Conservation (phyloP, 2,329 filamentous ascomycete genomes). For the Cercospora zeina region DNA sequence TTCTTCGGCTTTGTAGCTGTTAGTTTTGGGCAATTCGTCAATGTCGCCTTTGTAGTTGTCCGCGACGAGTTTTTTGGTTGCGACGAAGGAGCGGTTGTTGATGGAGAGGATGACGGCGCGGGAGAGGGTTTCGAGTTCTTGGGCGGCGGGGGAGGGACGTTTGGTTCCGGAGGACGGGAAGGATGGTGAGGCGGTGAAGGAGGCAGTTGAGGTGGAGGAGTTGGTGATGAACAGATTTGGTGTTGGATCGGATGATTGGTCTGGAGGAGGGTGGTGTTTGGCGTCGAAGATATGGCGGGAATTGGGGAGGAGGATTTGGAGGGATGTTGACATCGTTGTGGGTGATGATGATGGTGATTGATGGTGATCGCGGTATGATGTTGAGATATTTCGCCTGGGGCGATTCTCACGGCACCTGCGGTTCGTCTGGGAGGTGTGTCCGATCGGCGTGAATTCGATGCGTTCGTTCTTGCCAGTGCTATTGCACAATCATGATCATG, state of each 20-base stretch:
- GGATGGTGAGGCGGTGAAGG: not conserved
- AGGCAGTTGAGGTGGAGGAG: not conserved
- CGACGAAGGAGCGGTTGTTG: conserved; percentile 19
- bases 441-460: too few species aligned
- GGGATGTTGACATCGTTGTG: not conserved
- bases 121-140: conserved; percentile 16
- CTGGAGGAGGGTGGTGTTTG: not conserved
- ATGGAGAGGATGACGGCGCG: conserved; percentile 19
- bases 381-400: not conserved
- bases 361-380: not conserved
- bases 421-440: not conserved
- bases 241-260: not conserved
- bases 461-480: too few species aligned
- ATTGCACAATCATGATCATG: too few species aligned
- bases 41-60: conserved; percentile 19
- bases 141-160: not conserved
- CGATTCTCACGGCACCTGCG: not conserved
- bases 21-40: conserved; percentile 17
- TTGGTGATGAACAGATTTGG: not conserved
- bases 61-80: conserved; percentile 16
- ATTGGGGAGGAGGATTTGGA: conserved; percentile 1
- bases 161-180: not conserved
- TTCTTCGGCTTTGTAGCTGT: conserved; percentile 14
- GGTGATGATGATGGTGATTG: not conserved
- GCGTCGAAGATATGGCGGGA: not conserved